These are phyloP conservation scores for Phaeolepiota aurea DNA, from an alignment of 768 basidiomycete species.

Conservation along the genomic window DNA sequence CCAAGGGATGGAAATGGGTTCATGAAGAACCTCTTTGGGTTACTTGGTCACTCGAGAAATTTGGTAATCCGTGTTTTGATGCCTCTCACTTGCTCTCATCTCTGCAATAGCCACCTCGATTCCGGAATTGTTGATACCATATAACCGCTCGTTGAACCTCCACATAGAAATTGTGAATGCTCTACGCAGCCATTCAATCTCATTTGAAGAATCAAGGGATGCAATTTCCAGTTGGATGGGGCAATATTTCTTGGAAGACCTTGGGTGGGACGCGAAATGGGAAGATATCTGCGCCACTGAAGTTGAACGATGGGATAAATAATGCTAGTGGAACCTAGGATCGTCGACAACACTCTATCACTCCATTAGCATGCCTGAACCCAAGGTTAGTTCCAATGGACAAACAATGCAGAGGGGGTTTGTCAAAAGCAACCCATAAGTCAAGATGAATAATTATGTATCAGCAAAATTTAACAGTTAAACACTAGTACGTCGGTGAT, in stretches of 20 bases:
- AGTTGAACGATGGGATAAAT: slow-evolving; percentile 59
- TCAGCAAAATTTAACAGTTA: too few relatives aligned
- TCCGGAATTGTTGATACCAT: slow-evolving; percentile 48
- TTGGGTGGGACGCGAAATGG: slow-evolving; percentile 65
- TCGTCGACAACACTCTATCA: too few relatives aligned
- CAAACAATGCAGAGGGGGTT: too few relatives aligned
- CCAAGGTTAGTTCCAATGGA: too few relatives aligned
- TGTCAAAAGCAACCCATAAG: too few relatives aligned
- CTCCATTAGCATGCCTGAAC: too few relatives aligned
- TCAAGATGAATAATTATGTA: too few relatives aligned
- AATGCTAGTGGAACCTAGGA: too few relatives aligned
- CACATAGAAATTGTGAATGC: slow-evolving; percentile 47
- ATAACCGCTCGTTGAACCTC: slow-evolving; percentile 56
- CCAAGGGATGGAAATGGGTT: slow-evolving; percentile 67
- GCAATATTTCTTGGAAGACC: slow-evolving; percentile 59
- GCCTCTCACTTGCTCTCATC: slow-evolving; percentile 3
- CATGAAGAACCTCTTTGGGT: slow-evolving; percentile 69
- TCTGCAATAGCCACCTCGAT: slow-evolving; percentile 40
- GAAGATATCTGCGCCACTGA: slow-evolving; percentile 75
- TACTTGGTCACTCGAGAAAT: slow-evolving; percentile 76
- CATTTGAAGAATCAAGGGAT: slow-evolving; percentile 63
- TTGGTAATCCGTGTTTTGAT: slow-evolving; percentile 39
- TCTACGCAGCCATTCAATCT: slow-evolving; percentile 55
- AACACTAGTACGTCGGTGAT: too few relatives aligned
- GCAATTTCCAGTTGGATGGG: slow-evolving; percentile 60